These are phyloP conservation scores for Rhododendron molle DNA, from an alignment of 148 eudicot genomes.

Conservation along the genomic window DNA sequence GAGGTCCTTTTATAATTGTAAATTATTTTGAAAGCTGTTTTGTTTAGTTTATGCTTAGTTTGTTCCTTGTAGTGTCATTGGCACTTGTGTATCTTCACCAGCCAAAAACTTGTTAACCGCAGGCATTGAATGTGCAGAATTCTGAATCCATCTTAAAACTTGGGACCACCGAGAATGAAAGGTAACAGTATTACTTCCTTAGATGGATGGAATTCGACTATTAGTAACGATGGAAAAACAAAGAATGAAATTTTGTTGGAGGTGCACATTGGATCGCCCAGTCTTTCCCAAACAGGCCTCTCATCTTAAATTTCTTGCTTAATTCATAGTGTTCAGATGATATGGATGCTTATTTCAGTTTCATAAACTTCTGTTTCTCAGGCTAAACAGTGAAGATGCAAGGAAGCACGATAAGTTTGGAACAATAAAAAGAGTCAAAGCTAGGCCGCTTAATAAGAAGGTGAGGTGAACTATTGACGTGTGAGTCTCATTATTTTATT, in stretches of 20 bases:
- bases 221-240: not conserved
- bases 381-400: conserved; percentile 31
- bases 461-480: conserved; percentile 23
- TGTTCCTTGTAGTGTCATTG: not conserved
- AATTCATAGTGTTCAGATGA: not conserved
- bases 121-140: conserved; percentile 13
- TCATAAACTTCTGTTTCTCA: conserved; percentile 12
- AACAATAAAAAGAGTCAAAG: conserved; percentile 19
- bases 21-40: not conserved
- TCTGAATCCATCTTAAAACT: not conserved
- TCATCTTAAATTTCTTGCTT: not conserved
- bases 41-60: not conserved
- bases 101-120: not conserved
- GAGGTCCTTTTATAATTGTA: not conserved
- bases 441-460: conserved; percentile 27
- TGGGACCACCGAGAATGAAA: conserved; percentile 7
- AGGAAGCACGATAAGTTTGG: conserved; percentile 24
- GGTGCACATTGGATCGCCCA: not conserved
- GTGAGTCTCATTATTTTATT: not conserved
- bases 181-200: conserved; percentile 15
- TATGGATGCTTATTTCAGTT: conserved; percentile 1
- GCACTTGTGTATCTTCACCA: not conserved
- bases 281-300: conserved; percentile 1
- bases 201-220: not conserved
- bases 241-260: not conserved